Base-by-base conservation (phyloP, 164 flowering plant genomes). In the Aristolochia fimbriata region DNA sequence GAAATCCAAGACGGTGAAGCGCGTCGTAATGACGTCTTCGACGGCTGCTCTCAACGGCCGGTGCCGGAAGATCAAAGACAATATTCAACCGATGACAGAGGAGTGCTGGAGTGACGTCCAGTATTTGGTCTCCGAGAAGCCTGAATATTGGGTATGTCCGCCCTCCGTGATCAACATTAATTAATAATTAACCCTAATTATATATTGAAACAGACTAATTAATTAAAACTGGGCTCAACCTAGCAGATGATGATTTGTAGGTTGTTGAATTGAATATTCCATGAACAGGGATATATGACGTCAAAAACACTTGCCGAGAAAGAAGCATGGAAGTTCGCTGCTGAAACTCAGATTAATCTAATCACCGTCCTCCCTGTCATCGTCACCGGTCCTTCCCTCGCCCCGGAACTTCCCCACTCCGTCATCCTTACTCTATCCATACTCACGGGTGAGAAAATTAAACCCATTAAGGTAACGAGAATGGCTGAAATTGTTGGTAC, bases 21-120 rank as follows among this genome's bases (percentile, higher is more conserved):
- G 91, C 0, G 87, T 88, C 22, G 55, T 88, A 21, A 52, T 82
- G 66, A 88, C 91, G 20, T 85, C 91, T 0, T 85, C 96, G 0
- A 87, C 88, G 22, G 92, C 88, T 23, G 80, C 92, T 21, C 84
- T 84, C 8, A 47, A 85, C 0, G 72, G 79, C 31, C 81, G 80
- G 51, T 62, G 71, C 17, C 75, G 67, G 2, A 59, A 55, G 15
- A 84, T 76, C 14, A 72, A 27, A 0, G 84, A 79, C 49, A 27
- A 27, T 27, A 27, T 2, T 27, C 30, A 27, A 27, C 63, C 75
- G 19, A 87, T 84, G 73, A 72, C 70, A 22, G 96, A 88, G 65
- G 65, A 62, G 0, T 52, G 74, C 73, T 88, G 96, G 96, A 79
- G 77, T 6, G 91, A 88, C 57, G 72, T 70, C 11, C 90, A 88